A percentile compares a stretch with the other conserved stretches of the same genome.
Conservation (phyloP, 176 grass and related monocot genomes). For the Oropetium thomaeum region DNA sequence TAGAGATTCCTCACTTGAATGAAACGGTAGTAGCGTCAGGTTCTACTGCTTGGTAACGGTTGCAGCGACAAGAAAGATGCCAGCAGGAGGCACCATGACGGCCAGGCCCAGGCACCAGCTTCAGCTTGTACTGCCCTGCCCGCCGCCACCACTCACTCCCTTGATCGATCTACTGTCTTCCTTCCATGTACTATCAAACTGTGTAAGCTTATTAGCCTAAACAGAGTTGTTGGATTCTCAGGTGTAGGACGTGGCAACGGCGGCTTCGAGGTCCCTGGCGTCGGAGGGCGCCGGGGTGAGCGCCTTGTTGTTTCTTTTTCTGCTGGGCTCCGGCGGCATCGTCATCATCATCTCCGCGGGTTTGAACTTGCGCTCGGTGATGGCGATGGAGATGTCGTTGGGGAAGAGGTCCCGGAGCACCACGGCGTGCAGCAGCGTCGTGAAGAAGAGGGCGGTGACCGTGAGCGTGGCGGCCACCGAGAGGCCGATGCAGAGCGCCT, state of each 20-base stretch:
- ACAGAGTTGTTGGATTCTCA: too few relatives aligned
- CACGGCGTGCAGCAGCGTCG: constrained; percentile 65
- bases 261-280: constrained; percentile 21
- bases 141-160: too few relatives aligned
- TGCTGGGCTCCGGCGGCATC: not conserved
- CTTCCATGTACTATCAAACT: too few relatives aligned
- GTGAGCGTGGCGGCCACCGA: constrained; percentile 49
- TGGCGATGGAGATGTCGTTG: constrained; percentile 97
- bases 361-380: constrained; percentile 44
- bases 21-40: too few relatives aligned
- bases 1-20: too few relatives aligned
- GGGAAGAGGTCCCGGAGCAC: constrained; percentile 79
- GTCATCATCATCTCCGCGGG: not conserved
- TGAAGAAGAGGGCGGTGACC: constrained; percentile 49
- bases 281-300: not conserved
- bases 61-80: too few relatives aligned
- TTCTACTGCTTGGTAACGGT: too few relatives aligned
- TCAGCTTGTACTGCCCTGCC: too few relatives aligned
- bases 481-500: constrained; percentile 56
- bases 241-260: not conserved
- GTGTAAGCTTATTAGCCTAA: too few relatives aligned
- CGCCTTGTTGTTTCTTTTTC: not conserved
- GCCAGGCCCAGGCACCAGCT: too few relatives aligned
- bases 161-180: too few relatives aligned
- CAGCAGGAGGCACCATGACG: too few relatives aligned